Evolutionary conservation across 176 grass and related monocot species (phyloP), one percentile per base, ranked within the genome.

Genomic region (Oryza rufipogon): DNA sequence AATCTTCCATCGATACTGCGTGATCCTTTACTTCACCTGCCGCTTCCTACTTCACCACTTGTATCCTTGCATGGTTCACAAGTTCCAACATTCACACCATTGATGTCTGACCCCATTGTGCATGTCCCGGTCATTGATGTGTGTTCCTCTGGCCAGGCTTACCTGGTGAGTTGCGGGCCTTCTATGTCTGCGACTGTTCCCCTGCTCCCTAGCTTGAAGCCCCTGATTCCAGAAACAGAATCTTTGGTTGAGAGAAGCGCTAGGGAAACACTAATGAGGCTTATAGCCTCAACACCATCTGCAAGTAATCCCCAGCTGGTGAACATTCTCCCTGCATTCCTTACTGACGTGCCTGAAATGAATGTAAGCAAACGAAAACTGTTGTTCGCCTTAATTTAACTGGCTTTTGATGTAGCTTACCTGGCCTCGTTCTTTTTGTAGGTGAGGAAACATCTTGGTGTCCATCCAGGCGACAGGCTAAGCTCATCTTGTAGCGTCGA

Each of bases 31-130:
- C 75, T 89, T 75, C 84, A 87, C 64, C 68, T 89, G 44, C 82
- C 90, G 9, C 88, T 97, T 39, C 87, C 90, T 74, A 81, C 93
- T 52, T 88, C 95, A 25, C 80, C 92, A 34, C 84, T 92, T 77
- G 86, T 95, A 30, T 58, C 92, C 8, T 67, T 98, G 11, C 89
- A 92, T 64, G 77, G 75, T 74, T 92, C 93, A 48, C 92, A 98
- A 66, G 83, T 94, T 85, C 89, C 93, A 28, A 84, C 93, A 20
- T 95, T 98, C 81, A 90, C 93, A 4, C 91, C 91, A 0, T 83
- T 98, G 85, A 98, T 98, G 85, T 95, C 96, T 68, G 96, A 98
- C 73, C 91, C 96, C 60, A 98, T 98, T 78, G 96, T 98, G 73
- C 96, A 98, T 82, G 64, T 98, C 77, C 93, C 96, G 17, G 74